Base-by-base conservation (phyloP, 176 grass and related monocot genomes). In the Oryza glaberrima region DNA sequence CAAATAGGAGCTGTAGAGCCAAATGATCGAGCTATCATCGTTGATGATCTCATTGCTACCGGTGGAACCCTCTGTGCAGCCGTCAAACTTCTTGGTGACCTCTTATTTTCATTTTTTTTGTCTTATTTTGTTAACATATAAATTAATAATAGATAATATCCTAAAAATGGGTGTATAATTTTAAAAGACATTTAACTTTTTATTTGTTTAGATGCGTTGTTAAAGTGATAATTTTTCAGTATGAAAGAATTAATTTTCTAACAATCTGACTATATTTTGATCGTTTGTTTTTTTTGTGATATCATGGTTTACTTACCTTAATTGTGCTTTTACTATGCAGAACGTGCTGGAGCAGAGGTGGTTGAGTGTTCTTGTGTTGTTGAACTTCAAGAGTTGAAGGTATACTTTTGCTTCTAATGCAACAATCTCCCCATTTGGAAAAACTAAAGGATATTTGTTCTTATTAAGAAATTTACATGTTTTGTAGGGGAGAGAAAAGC, bases 11-110 rank as follows among this genome's bases (percentile, higher is more conserved):
- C 96, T 70, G 89, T 95, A 19, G 83, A 94, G 54, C 60, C 87
- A 25, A 92, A 87, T 36, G 93, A 95, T 41, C 82, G 66, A 34
- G 91, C 48, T 41, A 71, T 98, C 75, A 67, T 98, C 4, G 87
- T 98, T 47, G 96, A 98, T n/a, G 96, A 98, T 92, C 91, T 98
- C 68, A 92, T 98, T 83, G 96, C 93, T 17, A 98, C 96, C 9
- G 93, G 96, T 65, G 96, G 96, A 47, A 95, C 96, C 65, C 82
- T 98, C n/a, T 81, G 25, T 86, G 96, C 93, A 40, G 93, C 96
- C 70, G 87, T 93, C 47, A 91, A 82, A 35, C 93, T 98, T 90
- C 43, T 98, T 52, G 93, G 96, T 98, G 77, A 83, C 74, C 44
- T 81, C 26, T 41, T 44, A 9, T 77, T 7, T 73, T 67, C 38